Evolutionary conservation across 768 basidiomycete species (phyloP).

Genomic region (Hypholoma sublateritium): DNA sequence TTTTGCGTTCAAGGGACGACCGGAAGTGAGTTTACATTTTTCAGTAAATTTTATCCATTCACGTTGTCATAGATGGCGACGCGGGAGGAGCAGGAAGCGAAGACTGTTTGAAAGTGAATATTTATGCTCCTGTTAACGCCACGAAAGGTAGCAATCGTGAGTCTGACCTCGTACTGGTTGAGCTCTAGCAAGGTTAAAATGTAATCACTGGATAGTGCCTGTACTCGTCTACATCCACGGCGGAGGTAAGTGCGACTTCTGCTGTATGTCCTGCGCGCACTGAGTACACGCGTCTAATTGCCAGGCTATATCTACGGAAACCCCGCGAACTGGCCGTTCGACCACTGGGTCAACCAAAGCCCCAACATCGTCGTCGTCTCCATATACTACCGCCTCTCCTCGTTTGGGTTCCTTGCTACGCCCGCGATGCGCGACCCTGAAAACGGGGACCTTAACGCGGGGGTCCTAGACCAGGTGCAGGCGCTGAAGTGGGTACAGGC

Average conservation of each 20-base stretch:
- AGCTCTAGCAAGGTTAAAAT: too few relatives aligned
- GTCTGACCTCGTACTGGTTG: conserved; percentile 14
- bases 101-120: conserved; percentile 65
- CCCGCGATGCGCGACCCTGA: conserved; percentile 42
- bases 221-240: conserved; percentile 52
- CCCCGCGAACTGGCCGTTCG: conserved; percentile 65
- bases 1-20: conserved; percentile 62
- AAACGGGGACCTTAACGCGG: conserved; percentile 51
- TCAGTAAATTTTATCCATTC: neutral
- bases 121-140: conserved; percentile 54
- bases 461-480: conserved; percentile 60
- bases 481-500: conserved; percentile 65
- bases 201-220: conserved; percentile 30
- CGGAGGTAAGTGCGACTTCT: conserved; percentile 30
- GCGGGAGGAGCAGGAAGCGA: conserved; percentile 65
- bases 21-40: conserved; percentile 32
- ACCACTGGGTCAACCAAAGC: conserved; percentile 62
- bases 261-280: neutral
- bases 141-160: conserved; percentile 46
- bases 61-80: conserved; percentile 39
- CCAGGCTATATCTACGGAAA: conserved; percentile 59
- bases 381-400: conserved; percentile 65
- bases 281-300: neutral
- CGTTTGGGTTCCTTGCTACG: conserved; percentile 60
- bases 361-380: conserved; percentile 65